These are phyloP conservation scores for Phytomonas francai DNA, from an alignment of 208 protist species.

Conservation along the genomic window DNA sequence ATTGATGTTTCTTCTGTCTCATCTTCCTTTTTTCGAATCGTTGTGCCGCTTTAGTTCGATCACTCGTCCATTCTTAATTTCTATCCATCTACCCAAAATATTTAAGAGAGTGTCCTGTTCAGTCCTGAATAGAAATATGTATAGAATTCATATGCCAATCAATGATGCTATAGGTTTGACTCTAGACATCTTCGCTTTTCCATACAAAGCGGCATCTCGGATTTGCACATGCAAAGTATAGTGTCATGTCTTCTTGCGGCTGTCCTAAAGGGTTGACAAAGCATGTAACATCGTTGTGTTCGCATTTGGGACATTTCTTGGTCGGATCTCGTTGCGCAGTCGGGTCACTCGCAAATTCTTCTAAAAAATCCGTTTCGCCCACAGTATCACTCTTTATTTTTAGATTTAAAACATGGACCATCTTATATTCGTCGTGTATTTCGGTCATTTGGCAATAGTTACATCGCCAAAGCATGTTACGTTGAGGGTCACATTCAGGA, in stretches of 20 bases:
- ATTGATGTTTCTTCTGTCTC: neutral
- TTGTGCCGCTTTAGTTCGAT: neutral
- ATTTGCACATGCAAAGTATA: constrained; percentile 86
- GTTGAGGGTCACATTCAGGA: constrained; percentile 52
- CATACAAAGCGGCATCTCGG: constrained; percentile 74
- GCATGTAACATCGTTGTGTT: constrained; percentile 62
- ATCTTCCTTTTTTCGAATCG: neutral
- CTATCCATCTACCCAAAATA: neutral
- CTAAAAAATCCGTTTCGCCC: constrained; percentile 70
- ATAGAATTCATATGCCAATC: neutral
- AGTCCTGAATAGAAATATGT: neutral
- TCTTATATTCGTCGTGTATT: constrained; percentile 63
- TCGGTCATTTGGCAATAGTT: constrained; percentile 81
- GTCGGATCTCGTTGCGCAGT: constrained; percentile 79
- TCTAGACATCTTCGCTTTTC: constrained; percentile 60
- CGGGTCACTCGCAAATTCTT: constrained; percentile 84
- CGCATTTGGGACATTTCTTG: constrained; percentile 67
- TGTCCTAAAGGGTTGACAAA: constrained; percentile 87
- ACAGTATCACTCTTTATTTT: constrained; percentile 75
- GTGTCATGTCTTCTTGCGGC: constrained; percentile 86
- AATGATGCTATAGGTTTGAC: constrained; percentile 20
- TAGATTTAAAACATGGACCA: constrained; percentile 87
- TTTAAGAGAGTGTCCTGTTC: neutral
- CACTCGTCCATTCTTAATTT: neutral
- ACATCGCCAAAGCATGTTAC: constrained; percentile 74